Percentiles rank a stretch among this genome's conserved stretches.
Evolutionary conservation across 2,329 filamentous ascomycete species (phyloP).

Genomic region (Ilyonectria robusta): DNA sequence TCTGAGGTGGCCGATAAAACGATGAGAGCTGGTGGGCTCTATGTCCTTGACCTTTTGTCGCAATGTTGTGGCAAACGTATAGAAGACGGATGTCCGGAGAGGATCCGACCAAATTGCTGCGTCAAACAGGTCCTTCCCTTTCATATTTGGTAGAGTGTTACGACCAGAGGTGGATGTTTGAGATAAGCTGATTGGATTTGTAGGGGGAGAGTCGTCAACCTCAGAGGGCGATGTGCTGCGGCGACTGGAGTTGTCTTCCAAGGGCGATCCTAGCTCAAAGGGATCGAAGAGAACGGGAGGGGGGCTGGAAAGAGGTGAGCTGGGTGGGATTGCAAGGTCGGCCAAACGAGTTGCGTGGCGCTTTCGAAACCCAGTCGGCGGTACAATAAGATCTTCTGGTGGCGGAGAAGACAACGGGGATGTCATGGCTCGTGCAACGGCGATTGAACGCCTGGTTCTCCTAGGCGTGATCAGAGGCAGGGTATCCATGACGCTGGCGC

Average conservation of each 20-base stretch:
- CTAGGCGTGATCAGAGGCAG: conserved; percentile 36
- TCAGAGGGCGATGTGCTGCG: conserved; percentile 60
- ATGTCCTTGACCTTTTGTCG: conserved; percentile 76
- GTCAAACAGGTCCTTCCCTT: conserved; percentile 80
- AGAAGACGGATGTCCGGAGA: conserved; percentile 78
- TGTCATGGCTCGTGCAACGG: conserved; percentile 43
- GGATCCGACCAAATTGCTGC: conserved; percentile 79
- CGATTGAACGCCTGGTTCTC: conserved; percentile 39
- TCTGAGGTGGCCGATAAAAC: conserved; percentile 77
- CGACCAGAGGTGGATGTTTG: conserved; percentile 54
- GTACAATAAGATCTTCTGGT: conserved; percentile 48
- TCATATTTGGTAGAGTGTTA: conserved; percentile 70
- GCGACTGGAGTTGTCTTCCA: conserved; percentile 53
- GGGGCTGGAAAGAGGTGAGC: conserved; percentile 71
- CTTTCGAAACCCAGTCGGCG: conserved; percentile 45
- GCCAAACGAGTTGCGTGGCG: conserved; percentile 41
- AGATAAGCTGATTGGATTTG: conserved; percentile 57
- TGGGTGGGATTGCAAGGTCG: conserved; percentile 46
- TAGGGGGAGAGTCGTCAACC: conserved; percentile 60
- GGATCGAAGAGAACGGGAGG: conserved; percentile 68
- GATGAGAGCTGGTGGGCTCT: conserved; percentile 75
- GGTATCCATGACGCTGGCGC: background rate
- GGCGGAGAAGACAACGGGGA: conserved; percentile 58
- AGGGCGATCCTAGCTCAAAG: conserved; percentile 57
- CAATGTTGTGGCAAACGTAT: conserved; percentile 78